phyloP scores from a whole-genome alignment of 1,284 basidiomycete genomes.

The Heterobasidion irregulare region DNA sequence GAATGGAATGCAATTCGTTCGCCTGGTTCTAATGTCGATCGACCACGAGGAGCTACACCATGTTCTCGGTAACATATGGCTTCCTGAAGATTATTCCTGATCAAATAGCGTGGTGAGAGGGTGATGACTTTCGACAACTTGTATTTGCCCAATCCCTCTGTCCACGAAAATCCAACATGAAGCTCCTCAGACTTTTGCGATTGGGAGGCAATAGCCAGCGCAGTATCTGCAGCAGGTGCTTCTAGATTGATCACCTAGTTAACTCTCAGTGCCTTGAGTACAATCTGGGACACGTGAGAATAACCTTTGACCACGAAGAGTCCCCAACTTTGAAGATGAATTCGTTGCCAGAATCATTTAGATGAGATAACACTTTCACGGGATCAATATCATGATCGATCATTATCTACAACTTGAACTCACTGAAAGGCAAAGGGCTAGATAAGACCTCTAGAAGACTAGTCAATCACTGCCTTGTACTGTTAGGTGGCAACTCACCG shows the following conservation, averaged over 20 bases:
- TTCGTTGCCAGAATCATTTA: conserved; percentile 76
- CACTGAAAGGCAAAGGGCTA: conserved; percentile 69
- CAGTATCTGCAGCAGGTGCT: conserved; percentile 85
- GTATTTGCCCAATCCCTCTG: conserved; percentile 93
- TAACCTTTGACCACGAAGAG: conserved; percentile 86
- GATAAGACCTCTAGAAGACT: conserved; percentile 42
- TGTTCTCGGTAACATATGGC: conserved; percentile 82
- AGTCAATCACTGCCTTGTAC: conserved; percentile 6
- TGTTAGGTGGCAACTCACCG: conserved; percentile 30
- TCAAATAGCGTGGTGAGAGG: conserved; percentile 83
- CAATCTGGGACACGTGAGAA: not conserved
- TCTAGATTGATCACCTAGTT: conserved; percentile 80
- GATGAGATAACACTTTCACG: conserved; percentile 82
- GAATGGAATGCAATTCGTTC: conserved; percentile 68
- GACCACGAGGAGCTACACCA: conserved; percentile 62
- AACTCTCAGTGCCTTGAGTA: not conserved
- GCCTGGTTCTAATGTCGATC: conserved; percentile 59
- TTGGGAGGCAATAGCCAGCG: conserved; percentile 68
- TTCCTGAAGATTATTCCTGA: conserved; percentile 76
- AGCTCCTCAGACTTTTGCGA: conserved; percentile 70
- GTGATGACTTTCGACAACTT: conserved; percentile 95
- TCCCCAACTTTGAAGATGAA: conserved; percentile 83
- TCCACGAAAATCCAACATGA: conserved; percentile 88
- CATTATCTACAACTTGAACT: conserved; percentile 21
- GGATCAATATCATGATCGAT: conserved; percentile 21